Base-by-base conservation (phyloP, 108 stramenopile genomes). In the Skeletonema marinoi region DNA sequence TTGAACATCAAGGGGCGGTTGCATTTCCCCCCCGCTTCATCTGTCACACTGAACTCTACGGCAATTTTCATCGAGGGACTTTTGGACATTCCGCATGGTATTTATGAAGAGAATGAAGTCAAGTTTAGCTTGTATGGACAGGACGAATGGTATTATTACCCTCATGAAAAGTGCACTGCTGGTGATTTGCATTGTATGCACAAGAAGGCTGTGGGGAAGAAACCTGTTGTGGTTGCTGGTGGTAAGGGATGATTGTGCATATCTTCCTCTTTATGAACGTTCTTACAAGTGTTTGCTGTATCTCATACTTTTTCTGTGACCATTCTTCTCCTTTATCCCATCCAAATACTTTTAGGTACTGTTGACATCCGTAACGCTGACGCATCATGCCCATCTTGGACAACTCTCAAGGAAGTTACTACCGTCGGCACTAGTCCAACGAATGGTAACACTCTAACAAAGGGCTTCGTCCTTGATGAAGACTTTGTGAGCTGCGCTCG, bases 181-280 rank as follows among this genome's bases (percentile, higher is more conserved):
- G 58, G 58, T 25, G 58, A 59, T 59, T 25, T 59, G 58, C 6
- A 59, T 59, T 59, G 58, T 59, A 59, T 59, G 58, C 58, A 59
- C 29, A 59, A 29, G 58, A 59, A 59, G 58, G 58, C 6, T 25
- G 58, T 59, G 58, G 58, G 58, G 8, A 59, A 59, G 58, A 59
- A 59, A 29, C 58, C 58, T 29, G 58, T 59, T 7, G 58, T 59
- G 58, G 58, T 59, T 29, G 58, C 58, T 29, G 58, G 58, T 29
- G 58, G 58, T 59, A 29, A 59, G 58, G 6, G 58, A 1, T 59
- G 21, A 29, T 25, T 59, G 21, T 59, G 58, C 29, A 59, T 25
- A 29, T 59, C 25, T 25, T 25, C 0, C 25, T 25, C 25, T 59
- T 25, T 6, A 59, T 59, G 21, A 29, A 29, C 58, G 29, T 59